These are phyloP conservation scores for Ganoderma multipileum DNA, from an alignment of 1,284 basidiomycete genomes.

Conservation along the genomic window DNA sequence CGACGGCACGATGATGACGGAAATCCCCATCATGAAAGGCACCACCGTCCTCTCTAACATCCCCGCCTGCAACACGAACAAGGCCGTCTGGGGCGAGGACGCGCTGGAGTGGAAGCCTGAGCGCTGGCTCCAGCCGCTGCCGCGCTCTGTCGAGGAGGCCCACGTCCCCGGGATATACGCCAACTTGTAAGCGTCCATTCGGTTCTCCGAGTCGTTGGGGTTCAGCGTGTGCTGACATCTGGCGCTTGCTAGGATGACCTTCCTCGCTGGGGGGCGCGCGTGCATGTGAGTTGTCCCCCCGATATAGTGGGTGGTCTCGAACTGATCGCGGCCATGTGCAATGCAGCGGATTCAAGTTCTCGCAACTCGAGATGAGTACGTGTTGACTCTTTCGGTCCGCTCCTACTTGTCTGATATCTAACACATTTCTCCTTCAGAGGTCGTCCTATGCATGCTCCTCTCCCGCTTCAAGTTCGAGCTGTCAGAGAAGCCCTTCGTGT, in stretches of 20 bases:
- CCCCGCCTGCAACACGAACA: slow-evolving; percentile 50
- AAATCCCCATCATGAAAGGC: slow-evolving; percentile 50
- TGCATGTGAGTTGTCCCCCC: slow-evolving; percentile 37
- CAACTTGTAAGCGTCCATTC: slow-evolving; percentile 27
- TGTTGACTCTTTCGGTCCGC: neutral
- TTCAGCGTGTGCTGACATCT: neutral
- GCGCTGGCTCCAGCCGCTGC: slow-evolving; percentile 38
- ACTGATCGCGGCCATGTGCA: neutral
- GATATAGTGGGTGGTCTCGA: neutral
- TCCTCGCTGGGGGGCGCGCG: slow-evolving; percentile 39
- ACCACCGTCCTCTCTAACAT: slow-evolving; percentile 52
- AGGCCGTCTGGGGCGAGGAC: slow-evolving; percentile 63
- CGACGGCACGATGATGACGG: slow-evolving; percentile 41
- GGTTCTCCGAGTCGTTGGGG: too few species aligned
- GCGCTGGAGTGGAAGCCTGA: slow-evolving; percentile 54
- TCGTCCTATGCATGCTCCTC: slow-evolving; percentile 23
- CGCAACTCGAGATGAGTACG: slow-evolving; percentile 25
- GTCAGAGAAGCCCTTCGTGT: slow-evolving; percentile 26
- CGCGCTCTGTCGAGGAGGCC: slow-evolving; percentile 28
- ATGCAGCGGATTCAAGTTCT: slow-evolving; percentile 24
- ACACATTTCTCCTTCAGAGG: slow-evolving; percentile 14
- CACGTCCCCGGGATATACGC: slow-evolving; percentile 34
- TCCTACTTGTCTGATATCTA: neutral
- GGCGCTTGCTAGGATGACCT: slow-evolving; percentile 40
- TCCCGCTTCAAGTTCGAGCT: slow-evolving; percentile 26